These are phyloP conservation scores for Sporothrix dimorphospora DNA, from an alignment of 2,329 filamentous ascomycete genomes.

Conservation along the genomic window DNA sequence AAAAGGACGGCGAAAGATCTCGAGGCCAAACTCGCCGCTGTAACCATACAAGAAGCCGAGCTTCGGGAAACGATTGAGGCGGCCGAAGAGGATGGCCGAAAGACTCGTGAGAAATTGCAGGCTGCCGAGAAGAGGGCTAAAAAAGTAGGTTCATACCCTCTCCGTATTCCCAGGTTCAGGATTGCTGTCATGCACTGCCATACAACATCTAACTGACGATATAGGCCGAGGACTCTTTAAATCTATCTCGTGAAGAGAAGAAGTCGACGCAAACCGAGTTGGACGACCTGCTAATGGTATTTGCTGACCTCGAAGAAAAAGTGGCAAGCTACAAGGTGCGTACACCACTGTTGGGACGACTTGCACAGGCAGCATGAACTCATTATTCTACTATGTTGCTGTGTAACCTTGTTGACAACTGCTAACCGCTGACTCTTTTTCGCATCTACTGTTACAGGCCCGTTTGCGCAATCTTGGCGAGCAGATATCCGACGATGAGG, in stretches of 20 bases:
- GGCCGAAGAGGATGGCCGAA: slow-evolving; percentile 36
- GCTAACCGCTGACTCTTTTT: background rate
- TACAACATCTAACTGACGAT: background rate
- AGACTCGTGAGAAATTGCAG: slow-evolving; percentile 40
- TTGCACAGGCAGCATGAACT: background rate
- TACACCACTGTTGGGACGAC: slow-evolving; percentile 24
- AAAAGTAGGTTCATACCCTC: slow-evolving; percentile 27
- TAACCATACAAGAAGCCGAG: slow-evolving; percentile 31
- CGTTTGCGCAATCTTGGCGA: slow-evolving; percentile 69
- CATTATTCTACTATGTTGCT: background rate
- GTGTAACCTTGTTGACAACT: background rate
- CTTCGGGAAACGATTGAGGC: slow-evolving; percentile 39
- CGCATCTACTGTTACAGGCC: slow-evolving; percentile 43
- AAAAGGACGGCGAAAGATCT: slow-evolving; percentile 38
- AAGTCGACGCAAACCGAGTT: slow-evolving; percentile 70
- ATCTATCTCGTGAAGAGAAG: slow-evolving; percentile 63
- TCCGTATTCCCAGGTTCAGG: too few species aligned
- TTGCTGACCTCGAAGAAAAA: slow-evolving; percentile 80
- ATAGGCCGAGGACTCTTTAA: slow-evolving; percentile 42
- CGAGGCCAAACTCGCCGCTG: slow-evolving; percentile 38
- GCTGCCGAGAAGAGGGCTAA: slow-evolving; percentile 41
- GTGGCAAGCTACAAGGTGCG: slow-evolving; percentile 72
- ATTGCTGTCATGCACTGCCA: background rate
- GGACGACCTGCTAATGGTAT: slow-evolving; percentile 80
- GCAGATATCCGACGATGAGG: slow-evolving; percentile 75